Conservation (phyloP, 2,329 filamentous ascomycete species). For the Colletotrichum sp. region DNA sequence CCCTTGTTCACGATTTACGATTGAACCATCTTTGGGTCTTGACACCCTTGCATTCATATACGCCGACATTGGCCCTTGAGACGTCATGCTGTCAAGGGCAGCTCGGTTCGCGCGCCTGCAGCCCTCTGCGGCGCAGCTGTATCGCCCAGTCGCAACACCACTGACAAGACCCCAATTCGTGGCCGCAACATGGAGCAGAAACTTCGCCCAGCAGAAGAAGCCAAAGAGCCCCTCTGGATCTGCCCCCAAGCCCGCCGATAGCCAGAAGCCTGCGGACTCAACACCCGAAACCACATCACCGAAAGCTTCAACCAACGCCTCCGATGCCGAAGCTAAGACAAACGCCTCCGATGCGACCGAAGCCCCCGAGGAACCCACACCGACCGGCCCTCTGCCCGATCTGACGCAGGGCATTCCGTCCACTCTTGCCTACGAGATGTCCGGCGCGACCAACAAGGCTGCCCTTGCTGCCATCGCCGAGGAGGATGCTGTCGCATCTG, state of each 20-base stretch:
- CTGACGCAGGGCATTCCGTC: constrained; percentile 95
- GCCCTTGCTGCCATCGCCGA: constrained; percentile 24
- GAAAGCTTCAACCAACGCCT: neutral
- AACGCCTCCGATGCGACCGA: constrained; percentile 15
- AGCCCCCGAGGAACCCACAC: constrained; percentile 4
- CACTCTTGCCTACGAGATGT: constrained; percentile 80
- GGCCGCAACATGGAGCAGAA: constrained; percentile 17
- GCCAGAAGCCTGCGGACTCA: constrained; percentile 2
- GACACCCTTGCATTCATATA: neutral
- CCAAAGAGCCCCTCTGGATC: neutral
- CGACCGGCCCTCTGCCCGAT: constrained; percentile 76
- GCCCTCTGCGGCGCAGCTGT: constrained; percentile 19
- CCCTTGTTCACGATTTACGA: neutral
- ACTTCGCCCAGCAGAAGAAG: constrained; percentile 19
- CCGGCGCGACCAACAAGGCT: constrained; percentile 32
- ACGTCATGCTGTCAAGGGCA: constrained; percentile 26
- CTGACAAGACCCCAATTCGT: constrained; percentile 14
- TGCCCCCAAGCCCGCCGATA: constrained; percentile 1
- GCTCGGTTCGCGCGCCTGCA: constrained; percentile 24
- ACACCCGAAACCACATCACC: neutral
- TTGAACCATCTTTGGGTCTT: neutral
- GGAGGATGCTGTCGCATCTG: constrained; percentile 44
- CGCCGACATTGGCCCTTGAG: neutral
- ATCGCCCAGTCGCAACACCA: constrained; percentile 20
- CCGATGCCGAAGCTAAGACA: constrained; percentile 1